Evolutionary conservation across 805 yeast species (phyloP), one percentile per base, ranked within the genome.

Genomic region (Barnettozyma vustinii): DNA sequence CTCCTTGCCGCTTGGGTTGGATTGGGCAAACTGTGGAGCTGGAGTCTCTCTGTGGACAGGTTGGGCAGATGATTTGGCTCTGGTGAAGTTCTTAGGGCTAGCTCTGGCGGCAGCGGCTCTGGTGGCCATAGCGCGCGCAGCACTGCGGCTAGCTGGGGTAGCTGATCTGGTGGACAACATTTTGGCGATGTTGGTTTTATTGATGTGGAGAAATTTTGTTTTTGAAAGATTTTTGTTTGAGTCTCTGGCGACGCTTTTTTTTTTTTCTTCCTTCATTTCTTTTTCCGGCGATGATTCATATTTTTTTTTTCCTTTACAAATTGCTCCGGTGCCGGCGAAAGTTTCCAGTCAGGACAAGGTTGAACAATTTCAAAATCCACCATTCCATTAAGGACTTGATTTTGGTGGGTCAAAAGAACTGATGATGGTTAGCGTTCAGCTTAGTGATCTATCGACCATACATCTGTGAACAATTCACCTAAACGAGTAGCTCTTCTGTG

Each of bases 1-100:
- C 5, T 48, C 46, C 2, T 44, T 45, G 33, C 44, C 12, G 33
- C 46, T 43, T 30, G 56, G 43, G 10, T 54, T 49, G 1, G 54
- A 41, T 25, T 52, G 48, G 16, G 64, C 64, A 37, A 61, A 60
- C 15, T 57, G 47, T 45, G 65, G 64, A 37, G 65, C 63, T 42
- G 64, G 64, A 27, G 50, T 49, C 30, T 60, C 55, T 55, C 65
- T 60, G 5, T 51, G 43, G 9, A 50, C 51, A 8, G 54, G 19
- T 9, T 51, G 39, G 20, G 56, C 41, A 27, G 55, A 45, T 20
- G 57, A 39, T 7, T 52, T 49, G 8, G 30, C 37, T 46, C 54
- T 47, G 9, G 37, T 37, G 43, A 42, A 39, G 32, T 10, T 25
- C 19, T 15, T 26, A 8, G 40, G 10, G 25, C 19, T n/a, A 9